Evolutionary conservation across 371 early-diverging fungal species (phyloP), one percentile per base, ranked within the genome.

Genomic region (Actinomortierella wolfii): DNA sequence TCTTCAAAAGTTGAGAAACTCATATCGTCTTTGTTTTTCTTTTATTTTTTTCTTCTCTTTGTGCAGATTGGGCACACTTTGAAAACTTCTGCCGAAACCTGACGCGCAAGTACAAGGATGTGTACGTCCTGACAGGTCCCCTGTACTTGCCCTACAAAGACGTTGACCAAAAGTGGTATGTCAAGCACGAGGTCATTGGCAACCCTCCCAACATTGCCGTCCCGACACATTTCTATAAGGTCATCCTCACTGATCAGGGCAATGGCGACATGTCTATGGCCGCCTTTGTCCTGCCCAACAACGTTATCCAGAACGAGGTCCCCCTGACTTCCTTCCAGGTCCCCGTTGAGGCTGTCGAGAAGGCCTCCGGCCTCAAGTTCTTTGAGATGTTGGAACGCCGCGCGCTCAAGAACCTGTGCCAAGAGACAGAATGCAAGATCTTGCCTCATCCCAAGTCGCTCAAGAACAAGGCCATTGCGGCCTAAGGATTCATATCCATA

Each of bases 161-260:
- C 56, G 48, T 47, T n/a, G 81, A 85, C 64, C 79, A 83, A 44
- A 89, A 91, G 70, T 89, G 81, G 69, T 90, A 90, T 57, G 90
- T 95, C 39, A 89, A 88, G 52, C 94, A 95, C 64, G 89, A 97
- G 78, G 89, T 96, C 51, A 92, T 97, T 51, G 96, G 96, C 2
- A 83, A 86, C 51, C 89, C 93, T 23, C 93, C 94, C 55, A 93
- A 93, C 54, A 87, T 92, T 18, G 94, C 93, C 11, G 97, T 97
- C 1, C 96, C 97, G 3, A 96, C 96, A 4, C 96, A 95, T 61
- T 94, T 95, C 68, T 97, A 85, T 81, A 97, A 97, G 80, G 89
- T 91, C 42, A 85, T 94, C 47, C 56, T 93, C 77, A 81, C 84
- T 2, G 67, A 73, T n/a, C 61, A 77, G 13, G 64, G 76, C 20